Base-by-base conservation (phyloP, 371 early-diverging fungal species). In the Saksenaea vasiformis region DNA sequence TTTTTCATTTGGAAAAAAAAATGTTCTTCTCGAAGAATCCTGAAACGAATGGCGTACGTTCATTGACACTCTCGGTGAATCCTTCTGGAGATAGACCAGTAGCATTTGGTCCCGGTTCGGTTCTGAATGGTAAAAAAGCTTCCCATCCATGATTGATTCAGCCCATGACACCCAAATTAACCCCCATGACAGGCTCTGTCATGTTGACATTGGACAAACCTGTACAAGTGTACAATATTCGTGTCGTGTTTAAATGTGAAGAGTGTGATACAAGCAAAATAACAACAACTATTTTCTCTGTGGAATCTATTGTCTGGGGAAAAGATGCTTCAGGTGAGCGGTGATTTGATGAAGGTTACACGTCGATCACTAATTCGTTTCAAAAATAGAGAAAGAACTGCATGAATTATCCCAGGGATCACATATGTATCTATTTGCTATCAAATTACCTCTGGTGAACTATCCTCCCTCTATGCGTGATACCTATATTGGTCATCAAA, bases 401-500 rank as follows among this genome's bases (percentile, higher is more conserved):
- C 58, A 60, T 39, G 65, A 67, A 56, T 27, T 78, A 3, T 57
- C 66, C n/a, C 28, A 19, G 3, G 82, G 79, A 2, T 66, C 67
- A 22, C 79, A 79, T 56, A 68, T 82, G 44, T 79, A 78, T 54
- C 43, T 82, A 11, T 82, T 82, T 70, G 79, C 82, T 54, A 77
- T 82, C 51, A 76, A 77, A 57, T 34, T 79, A 28, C 82, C 82
- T 19, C 41, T 67, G 56, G 41, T 69, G 17, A 82, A 82, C 54
- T 82, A 77, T 61, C 82, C 82, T 17, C 79, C 82, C 0, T 74
- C 78, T 0, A 68, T 77, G 10, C 60, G 57, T 0, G 73, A 74
- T 51, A 53, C 72, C 15, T 60, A 72, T 54, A 37, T 76, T 9
- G 76, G 76, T 19, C 74, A 79, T 60, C 65, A 65, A 3, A 72